These are phyloP conservation scores for Colletotrichum tanaceti DNA, from an alignment of 2,329 filamentous ascomycete genomes.

Conservation along the genomic window DNA sequence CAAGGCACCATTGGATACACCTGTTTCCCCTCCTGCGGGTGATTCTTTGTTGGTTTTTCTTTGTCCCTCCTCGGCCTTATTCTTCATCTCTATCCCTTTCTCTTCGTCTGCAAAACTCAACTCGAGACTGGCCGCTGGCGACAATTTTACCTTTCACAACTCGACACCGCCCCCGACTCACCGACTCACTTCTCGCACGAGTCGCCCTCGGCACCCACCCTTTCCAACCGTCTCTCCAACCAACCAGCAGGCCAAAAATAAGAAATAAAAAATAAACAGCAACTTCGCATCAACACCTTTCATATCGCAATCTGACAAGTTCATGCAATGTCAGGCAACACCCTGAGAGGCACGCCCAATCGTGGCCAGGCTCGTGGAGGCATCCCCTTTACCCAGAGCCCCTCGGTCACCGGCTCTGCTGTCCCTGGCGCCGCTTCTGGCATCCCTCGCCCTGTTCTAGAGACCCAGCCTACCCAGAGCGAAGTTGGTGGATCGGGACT, in stretches of 20 bases:
- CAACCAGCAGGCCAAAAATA: neutral
- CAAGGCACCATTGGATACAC: neutral
- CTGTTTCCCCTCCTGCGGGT: neutral
- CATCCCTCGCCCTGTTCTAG: constrained; percentile 79
- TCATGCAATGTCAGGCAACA: constrained; percentile 67
- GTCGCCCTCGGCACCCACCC: constrained; percentile 34
- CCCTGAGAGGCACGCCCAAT: constrained; percentile 77
- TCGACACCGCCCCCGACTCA: constrained; percentile 12
- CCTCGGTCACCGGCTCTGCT: constrained; percentile 44
- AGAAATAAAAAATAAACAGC: constrained; percentile 25
- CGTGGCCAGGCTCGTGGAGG: constrained; percentile 68
- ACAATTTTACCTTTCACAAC: constrained; percentile 4
- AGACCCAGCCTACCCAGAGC: constrained; percentile 65
- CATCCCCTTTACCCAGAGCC: constrained; percentile 72
- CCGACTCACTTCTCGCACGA: constrained; percentile 16
- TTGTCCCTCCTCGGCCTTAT: constrained; percentile 2
- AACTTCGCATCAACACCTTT: constrained; percentile 35
- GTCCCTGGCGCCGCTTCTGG: constrained; percentile 60
- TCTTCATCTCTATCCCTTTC: neutral
- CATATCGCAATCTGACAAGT: constrained; percentile 55
- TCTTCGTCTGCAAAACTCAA: constrained; percentile 1
- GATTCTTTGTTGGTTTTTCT: constrained; percentile 8
- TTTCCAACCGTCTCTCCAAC: neutral
- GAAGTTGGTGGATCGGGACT: constrained; percentile 75
- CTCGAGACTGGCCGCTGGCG: neutral